Conservation (phyloP, 2,329 filamentous ascomycete species). For the Epichloe typhina region DNA sequence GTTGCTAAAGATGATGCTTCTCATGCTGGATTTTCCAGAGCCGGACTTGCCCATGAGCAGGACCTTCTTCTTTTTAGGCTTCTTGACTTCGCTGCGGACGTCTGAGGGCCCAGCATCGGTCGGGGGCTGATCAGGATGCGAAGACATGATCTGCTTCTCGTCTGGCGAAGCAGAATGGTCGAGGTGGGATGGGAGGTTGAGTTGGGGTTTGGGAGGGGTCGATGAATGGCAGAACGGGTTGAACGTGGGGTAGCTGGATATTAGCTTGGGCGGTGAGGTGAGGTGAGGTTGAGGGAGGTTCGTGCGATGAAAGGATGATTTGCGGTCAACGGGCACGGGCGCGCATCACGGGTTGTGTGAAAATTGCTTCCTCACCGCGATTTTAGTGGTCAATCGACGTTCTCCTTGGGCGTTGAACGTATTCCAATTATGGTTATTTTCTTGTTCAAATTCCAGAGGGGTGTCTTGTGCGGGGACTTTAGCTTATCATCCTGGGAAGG, state of each 20-base stretch:
- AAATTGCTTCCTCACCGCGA: too few relatives aligned
- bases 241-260: conserved; percentile 1
- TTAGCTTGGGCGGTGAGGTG: conserved; percentile 4
- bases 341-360: background rate
- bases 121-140: conserved; percentile 2
- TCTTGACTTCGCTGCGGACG: conserved; percentile 41
- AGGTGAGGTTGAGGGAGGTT: background rate
- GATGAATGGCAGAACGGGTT: background rate
- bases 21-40: conserved; percentile 96
- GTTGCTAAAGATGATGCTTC: conserved; percentile 97
- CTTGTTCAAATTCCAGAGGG: too few relatives aligned
- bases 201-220: conserved; percentile 1
- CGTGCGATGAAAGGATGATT: background rate
- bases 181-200: background rate
- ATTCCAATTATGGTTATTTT: too few relatives aligned
- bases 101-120: conserved; percentile 14
- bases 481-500: too few relatives aligned
- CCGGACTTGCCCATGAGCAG: conserved; percentile 90
- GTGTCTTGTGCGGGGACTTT: too few relatives aligned
- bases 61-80: conserved; percentile 80
- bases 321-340: too few relatives aligned
- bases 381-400: too few relatives aligned
- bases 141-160: conserved; percentile 5
- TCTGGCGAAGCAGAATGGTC: background rate
- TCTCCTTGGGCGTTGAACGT: too few relatives aligned